Percentiles rank a stretch among this genome's conserved stretches.
Evolutionary conservation across 2,329 filamentous ascomycete species (phyloP).

Genomic region (Stagonosporopsis vannaccii): DNA sequence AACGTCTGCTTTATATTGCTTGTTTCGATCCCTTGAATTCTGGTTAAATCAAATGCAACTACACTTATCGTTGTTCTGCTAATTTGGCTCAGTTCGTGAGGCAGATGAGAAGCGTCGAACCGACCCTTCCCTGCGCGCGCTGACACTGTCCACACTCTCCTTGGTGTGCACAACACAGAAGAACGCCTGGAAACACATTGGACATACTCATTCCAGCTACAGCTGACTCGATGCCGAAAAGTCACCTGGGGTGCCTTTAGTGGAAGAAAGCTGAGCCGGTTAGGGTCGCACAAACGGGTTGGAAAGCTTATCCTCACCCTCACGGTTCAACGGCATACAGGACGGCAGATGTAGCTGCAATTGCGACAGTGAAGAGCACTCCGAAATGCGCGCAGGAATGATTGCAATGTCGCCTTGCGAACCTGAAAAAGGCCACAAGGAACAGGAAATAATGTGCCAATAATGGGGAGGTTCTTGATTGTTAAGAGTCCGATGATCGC

Average conservation of each 20-base stretch:
- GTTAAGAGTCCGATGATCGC: neutral
- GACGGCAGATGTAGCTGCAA: slow-evolving; percentile 4
- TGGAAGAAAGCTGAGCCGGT: slow-evolving; percentile 11
- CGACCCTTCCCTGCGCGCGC: too few relatives aligned
- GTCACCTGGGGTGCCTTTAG: neutral
- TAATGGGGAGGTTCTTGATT: neutral
- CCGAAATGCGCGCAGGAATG: neutral
- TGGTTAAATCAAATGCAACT: neutral
- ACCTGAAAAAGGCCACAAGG: neutral
- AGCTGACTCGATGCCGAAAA: neutral
- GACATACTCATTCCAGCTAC: neutral
- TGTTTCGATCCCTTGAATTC: neutral
- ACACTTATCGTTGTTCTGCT: too few relatives aligned
- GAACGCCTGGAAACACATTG: neutral
- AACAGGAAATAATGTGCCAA: neutral
- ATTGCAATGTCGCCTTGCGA: neutral
- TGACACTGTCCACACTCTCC: neutral
- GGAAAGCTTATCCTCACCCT: slow-evolving; percentile 13
- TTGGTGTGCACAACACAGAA: neutral
- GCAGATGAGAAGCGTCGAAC: neutral
- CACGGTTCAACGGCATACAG: neutral
- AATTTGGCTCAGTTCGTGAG: neutral
- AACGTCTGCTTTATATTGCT: neutral
- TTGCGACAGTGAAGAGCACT: neutral
- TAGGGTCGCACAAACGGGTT: neutral